phyloP scores from a whole-genome alignment of 768 basidiomycete species.

The Mycena indigotica region DNA sequence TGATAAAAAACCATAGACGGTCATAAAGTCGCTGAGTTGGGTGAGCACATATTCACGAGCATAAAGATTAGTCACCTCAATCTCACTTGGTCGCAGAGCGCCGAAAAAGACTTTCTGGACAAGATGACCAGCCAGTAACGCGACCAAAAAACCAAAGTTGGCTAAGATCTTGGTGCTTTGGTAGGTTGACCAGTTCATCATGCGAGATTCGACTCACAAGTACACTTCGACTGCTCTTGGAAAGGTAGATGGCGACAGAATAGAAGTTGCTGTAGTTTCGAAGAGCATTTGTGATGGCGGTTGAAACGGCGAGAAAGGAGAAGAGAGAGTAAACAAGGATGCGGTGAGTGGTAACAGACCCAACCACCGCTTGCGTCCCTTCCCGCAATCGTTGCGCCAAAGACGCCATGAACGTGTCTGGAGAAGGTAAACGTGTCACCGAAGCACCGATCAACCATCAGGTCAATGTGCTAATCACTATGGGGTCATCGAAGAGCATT shows the following conservation, averaged over 20 bases:
- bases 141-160: slow-evolving; percentile 83
- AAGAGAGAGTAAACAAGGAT: slow-evolving; percentile 68
- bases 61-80: slow-evolving; percentile 66
- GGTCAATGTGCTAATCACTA: too few relatives aligned
- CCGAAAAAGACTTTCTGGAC: slow-evolving; percentile 93
- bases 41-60: background rate
- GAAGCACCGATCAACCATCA: too few relatives aligned
- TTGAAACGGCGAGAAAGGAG: slow-evolving; percentile 69
- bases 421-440: background rate
- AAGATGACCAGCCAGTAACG: slow-evolving; percentile 73
- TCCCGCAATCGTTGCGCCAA: slow-evolving; percentile 60
- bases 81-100: slow-evolving; percentile 78
- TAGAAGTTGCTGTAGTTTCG: slow-evolving; percentile 90
- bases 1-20: slow-evolving; percentile 95
- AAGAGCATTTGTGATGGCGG: slow-evolving; percentile 78
- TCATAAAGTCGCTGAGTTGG: slow-evolving; percentile 83
- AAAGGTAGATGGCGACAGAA: slow-evolving; percentile 88
- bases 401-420: slow-evolving; percentile 11
- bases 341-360: slow-evolving; percentile 60
- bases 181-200: slow-evolving; percentile 3
- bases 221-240: slow-evolving; percentile 89
- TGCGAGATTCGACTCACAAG: slow-evolving; percentile 56
- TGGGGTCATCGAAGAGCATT: too few relatives aligned
- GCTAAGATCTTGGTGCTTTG: slow-evolving; percentile 67
- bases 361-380: slow-evolving; percentile 50